These are phyloP conservation scores for Pichia sp. DNA, from an alignment of 1,139 yeast genomes.

Conservation along the genomic window DNA sequence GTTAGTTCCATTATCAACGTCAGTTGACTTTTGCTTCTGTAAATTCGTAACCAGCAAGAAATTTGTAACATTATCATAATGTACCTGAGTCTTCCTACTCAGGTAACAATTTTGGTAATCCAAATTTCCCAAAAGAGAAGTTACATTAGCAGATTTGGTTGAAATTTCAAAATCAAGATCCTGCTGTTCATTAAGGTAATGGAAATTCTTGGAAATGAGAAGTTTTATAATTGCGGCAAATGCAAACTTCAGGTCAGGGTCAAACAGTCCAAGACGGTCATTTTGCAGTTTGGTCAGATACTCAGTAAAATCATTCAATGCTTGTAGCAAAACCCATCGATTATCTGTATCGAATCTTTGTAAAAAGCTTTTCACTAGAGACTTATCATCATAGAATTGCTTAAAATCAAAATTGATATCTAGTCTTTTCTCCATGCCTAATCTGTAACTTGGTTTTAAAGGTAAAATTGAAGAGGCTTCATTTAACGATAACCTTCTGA, in stretches of 20 bases:
- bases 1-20: constrained; percentile 51
- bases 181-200: not conserved
- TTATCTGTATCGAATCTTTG: constrained; percentile 61
- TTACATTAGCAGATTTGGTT: constrained; percentile 54
- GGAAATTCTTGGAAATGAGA: constrained; percentile 5
- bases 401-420: not conserved
- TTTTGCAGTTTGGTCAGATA: constrained; percentile 27
- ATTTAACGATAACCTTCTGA: not conserved
- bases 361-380: constrained; percentile 40
- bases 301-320: constrained; percentile 53
- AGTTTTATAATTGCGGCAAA: constrained; percentile 3
- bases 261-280: constrained; percentile 38
- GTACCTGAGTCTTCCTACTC: not conserved
- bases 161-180: constrained; percentile 39
- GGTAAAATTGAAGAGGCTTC: not conserved
- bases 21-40: constrained; percentile 4
- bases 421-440: not conserved
- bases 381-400: constrained; percentile 17
- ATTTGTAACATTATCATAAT: constrained; percentile 14
- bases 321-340: constrained; percentile 70
- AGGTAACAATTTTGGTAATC: constrained; percentile 33
- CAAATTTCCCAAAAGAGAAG: constrained; percentile 72
- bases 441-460: not conserved
- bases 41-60: constrained; percentile 13
- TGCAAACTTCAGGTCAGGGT: constrained; percentile 3